A percentile compares a stretch with the other conserved stretches of the same genome.
Evolutionary conservation across 371 early-diverging fungal species (phyloP).

Genomic region (Parasitella parasitica): DNA sequence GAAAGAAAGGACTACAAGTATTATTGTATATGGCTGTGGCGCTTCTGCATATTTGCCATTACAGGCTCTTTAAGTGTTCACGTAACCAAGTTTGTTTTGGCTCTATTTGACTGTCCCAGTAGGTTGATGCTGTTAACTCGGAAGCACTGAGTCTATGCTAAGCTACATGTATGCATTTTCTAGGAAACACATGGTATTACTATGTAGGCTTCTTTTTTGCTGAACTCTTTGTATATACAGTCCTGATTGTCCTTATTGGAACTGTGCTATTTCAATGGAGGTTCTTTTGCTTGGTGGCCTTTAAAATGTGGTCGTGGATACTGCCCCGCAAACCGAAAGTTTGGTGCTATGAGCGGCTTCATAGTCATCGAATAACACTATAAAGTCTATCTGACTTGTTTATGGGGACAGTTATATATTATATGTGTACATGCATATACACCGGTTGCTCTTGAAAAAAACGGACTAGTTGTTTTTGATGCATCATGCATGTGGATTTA

Average conservation of each 20-base stretch:
- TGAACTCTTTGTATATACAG: constrained; percentile 40
- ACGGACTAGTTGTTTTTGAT: too few species aligned
- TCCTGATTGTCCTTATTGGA: constrained; percentile 39
- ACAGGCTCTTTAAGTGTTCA: constrained; percentile 45
- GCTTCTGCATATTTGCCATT: constrained; percentile 38
- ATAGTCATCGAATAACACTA: constrained; percentile 16
- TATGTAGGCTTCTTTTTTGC: constrained; percentile 33
- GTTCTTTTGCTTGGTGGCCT: constrained; percentile 36
- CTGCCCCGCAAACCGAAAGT: constrained; percentile 12
- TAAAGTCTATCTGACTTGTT: too few species aligned
- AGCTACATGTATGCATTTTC: too few species aligned
- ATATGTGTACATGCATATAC: too few species aligned
- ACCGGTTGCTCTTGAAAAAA: too few species aligned
- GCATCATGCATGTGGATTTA: too few species aligned
- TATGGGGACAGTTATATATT: too few species aligned
- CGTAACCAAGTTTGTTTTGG: constrained; percentile 27
- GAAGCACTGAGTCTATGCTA: too few species aligned
- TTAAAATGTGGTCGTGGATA: constrained; percentile 42
- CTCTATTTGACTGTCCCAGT: constrained; percentile 13
- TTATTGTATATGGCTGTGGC: constrained; percentile 33
- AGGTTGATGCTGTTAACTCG: too few species aligned
- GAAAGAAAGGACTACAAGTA: constrained; percentile 4
- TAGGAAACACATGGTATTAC: constrained; percentile 28
- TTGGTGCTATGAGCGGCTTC: constrained; percentile 21
- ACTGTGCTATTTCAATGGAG: constrained; percentile 37